phyloP scores from a whole-genome alignment of 192 early-diverging fungal species.

The Phlyctochytrium arcticum region DNA sequence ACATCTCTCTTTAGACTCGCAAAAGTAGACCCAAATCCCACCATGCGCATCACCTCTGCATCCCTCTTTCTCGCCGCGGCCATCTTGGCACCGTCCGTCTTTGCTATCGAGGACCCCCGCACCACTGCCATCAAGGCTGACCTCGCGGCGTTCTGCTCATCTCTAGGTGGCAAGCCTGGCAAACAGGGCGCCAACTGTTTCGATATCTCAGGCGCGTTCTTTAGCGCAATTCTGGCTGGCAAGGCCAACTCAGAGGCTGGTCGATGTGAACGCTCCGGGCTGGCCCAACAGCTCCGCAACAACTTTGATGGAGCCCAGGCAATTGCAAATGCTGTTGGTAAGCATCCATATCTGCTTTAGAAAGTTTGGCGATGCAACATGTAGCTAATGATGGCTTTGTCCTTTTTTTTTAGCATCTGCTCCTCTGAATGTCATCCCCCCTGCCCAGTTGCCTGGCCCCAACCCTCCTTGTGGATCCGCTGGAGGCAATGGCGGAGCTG shows the following conservation, averaged over 20 bases:
- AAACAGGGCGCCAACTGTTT: slow-evolving; percentile 16
- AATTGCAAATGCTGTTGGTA: not conserved
- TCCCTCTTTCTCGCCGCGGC: too few relatives aligned
- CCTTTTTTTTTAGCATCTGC: not conserved
- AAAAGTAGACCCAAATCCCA: too few relatives aligned
- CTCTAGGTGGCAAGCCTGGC: not conserved
- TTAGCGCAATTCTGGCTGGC: slow-evolving; percentile 1
- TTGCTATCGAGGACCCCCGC: slow-evolving; percentile 16
- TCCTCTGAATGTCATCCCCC: slow-evolving; percentile 16
- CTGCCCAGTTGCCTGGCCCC: slow-evolving; percentile 3
- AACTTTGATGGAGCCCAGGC: slow-evolving; percentile 6
- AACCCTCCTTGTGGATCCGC: not conserved
- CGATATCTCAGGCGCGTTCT: slow-evolving; percentile 10
- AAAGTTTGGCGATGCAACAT: not conserved
- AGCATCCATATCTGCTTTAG: not conserved
- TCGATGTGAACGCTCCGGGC: slow-evolving; percentile 3
- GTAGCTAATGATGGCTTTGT: not conserved
- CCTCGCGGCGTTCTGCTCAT: slow-evolving; percentile 1
- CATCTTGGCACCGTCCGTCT: too few relatives aligned
- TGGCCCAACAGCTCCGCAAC: slow-evolving; percentile 4
- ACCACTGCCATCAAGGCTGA: slow-evolving; percentile 12
- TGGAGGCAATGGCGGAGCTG: too few relatives aligned
- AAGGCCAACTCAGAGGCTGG: not conserved
- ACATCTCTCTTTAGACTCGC: too few relatives aligned
- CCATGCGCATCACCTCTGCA: too few relatives aligned